Base-by-base conservation (phyloP, 495 filamentous ascomycete species). In the Trichoderma asperelloides region DNA sequence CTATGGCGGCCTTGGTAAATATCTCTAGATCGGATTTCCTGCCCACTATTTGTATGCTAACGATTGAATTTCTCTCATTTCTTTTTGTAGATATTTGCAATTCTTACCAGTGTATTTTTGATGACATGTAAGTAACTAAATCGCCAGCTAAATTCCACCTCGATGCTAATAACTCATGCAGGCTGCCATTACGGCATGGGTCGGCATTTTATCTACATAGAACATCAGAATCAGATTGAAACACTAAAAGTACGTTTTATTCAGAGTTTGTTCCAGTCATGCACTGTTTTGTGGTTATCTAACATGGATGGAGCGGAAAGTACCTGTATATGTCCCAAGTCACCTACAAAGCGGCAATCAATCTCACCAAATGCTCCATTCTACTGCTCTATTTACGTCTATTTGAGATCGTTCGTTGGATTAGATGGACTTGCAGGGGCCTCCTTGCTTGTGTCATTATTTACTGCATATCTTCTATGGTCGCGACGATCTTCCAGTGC, bases 321-420 rank as follows among this genome's bases (percentile, higher is more conserved):
- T 45, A 11, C 55, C 21, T 30, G 23, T 25, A 25, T n/a, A 30
- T 62, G 55, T 62, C 28, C 0, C 55, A 30, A 25, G 25, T 27
- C 41, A 49, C 27, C 18, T 57, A 57, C 28, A 45, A 66, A 47
- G 30, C 43, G 13, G 37, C 55, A 51, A 43, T 41, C 0, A 23
- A 39, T 25, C 28, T 28, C 30, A 62, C 33, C 33, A 62, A 67
- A 57, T n/a, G 21, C 18, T 33, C 33, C 7, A 62, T 62, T 7
- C 65, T 63, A 9, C 51, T 63, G 3, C 65, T 62, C 3, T 62
- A 67, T 40, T 33, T 37, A 1, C 51, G 51, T 25, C n/a, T 67
- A n/a, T 62, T 67, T 51, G 21, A 12, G 51, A 21, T 49, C 21
- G 21, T 51, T 23, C 43, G 47, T 23, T 62, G 30, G 30, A 30